Conservation (phyloP, 306 rosid species). For the Hylodesmum podocarpum region DNA sequence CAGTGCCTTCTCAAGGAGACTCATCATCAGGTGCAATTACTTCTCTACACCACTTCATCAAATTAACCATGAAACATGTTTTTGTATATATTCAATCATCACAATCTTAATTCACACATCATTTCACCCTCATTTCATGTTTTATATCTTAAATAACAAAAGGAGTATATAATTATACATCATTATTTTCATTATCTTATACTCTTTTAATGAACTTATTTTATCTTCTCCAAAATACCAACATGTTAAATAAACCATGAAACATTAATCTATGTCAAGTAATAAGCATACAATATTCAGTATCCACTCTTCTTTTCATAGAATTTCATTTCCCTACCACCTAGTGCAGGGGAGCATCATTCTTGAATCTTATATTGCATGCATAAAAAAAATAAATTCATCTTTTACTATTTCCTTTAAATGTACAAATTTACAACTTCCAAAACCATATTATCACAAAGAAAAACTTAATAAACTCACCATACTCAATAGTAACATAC, state of each 20-base stretch:
- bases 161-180: neutral
- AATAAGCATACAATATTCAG: neutral
- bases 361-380: constrained; percentile 28
- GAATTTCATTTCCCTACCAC: neutral
- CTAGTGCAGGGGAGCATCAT: neutral
- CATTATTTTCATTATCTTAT: neutral
- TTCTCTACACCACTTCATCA: neutral
- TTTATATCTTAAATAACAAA: neutral
- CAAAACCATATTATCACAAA: neutral
- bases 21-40: constrained; percentile 53
- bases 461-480: neutral
- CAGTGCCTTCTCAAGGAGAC: constrained; percentile 35
- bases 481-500: neutral
- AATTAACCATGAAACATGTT: neutral
- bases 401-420: neutral
- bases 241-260: constrained; percentile 11
- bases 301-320: neutral
- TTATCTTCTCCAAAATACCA: neutral
- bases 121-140: neutral
- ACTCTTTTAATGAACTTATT: neutral
- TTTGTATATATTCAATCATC: neutral
- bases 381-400: neutral
- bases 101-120: neutral
- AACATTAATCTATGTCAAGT: neutral
- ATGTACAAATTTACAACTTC: neutral